phyloP scores from a whole-genome alignment of 805 yeast species.

The Candida yuanshanica region DNA sequence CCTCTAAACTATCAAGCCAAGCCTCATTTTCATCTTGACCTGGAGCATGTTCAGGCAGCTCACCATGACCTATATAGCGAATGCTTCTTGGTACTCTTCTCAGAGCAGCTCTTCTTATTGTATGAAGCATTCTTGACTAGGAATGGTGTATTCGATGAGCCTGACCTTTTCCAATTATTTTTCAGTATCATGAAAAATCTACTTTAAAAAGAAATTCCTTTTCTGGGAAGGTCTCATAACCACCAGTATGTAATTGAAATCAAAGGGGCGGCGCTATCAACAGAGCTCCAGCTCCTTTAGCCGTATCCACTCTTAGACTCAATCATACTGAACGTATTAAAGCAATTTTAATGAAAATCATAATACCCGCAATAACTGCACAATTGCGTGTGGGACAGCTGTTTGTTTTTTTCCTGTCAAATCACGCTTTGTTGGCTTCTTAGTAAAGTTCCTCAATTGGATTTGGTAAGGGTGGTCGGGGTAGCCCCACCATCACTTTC shows the following conservation, averaged over 20 bases:
- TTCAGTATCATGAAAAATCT: background rate
- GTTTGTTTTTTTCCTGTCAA: too few species aligned
- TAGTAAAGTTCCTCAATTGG: background rate
- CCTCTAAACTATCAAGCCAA: constrained; percentile 29
- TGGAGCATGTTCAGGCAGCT: constrained; percentile 35
- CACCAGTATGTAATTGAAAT: too few species aligned
- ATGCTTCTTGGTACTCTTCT: background rate
- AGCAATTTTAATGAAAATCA: too few species aligned
- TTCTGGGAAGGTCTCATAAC: background rate
- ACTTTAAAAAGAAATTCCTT: background rate
- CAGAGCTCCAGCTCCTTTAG: too few species aligned
- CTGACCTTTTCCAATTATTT: too few species aligned
- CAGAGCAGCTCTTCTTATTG: background rate
- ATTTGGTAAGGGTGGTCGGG: background rate
- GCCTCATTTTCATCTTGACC: constrained; percentile 36
- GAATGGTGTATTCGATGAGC: background rate
- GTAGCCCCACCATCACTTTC: constrained; percentile 1
- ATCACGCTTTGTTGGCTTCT: too few species aligned
- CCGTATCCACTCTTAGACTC: too few species aligned
- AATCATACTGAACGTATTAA: too few species aligned
- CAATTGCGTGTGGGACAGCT: too few species aligned
- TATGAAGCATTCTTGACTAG: background rate
- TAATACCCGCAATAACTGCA: too few species aligned
- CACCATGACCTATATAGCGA: background rate
- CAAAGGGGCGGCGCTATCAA: too few species aligned